Conservation (phyloP, 352 stramenopile species). For the Pythium biforme region DNA sequence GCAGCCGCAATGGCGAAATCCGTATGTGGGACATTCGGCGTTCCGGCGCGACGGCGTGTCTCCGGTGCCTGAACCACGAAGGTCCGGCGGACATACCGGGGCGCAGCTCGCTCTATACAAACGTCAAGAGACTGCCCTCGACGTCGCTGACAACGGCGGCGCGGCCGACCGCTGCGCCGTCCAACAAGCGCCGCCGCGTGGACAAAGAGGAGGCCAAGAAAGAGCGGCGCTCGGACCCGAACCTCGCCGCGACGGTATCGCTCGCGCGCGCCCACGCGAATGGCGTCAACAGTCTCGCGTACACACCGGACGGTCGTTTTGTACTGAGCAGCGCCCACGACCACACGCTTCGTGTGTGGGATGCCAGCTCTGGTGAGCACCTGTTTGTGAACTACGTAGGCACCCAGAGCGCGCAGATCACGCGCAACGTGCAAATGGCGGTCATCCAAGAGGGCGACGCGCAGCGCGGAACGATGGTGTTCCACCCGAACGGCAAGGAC, state of each 20-base stretch:
- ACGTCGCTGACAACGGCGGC: slow-evolving; percentile 32
- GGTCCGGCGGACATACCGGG: slow-evolving; percentile 44
- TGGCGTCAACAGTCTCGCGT: slow-evolving; percentile 59
- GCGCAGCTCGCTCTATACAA: slow-evolving; percentile 53
- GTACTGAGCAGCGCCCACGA: slow-evolving; percentile 62
- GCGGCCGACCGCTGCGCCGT: not conserved
- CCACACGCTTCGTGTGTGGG: slow-evolving; percentile 65
- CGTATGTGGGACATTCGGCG: slow-evolving; percentile 87
- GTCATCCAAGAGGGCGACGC: slow-evolving; percentile 57
- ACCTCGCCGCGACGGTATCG: slow-evolving; percentile 49
- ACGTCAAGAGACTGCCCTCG: slow-evolving; percentile 37
- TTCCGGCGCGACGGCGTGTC: slow-evolving; percentile 77
- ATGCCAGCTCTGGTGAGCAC: slow-evolving; percentile 52
- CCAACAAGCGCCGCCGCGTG: slow-evolving; percentile 19
- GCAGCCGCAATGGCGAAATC: slow-evolving; percentile 58
- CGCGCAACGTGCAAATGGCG: slow-evolving; percentile 53
- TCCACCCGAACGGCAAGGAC: slow-evolving; percentile 55
- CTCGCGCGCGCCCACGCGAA: slow-evolving; percentile 45
- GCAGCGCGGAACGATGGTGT: slow-evolving; percentile 50
- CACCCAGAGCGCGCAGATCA: slow-evolving; percentile 29
- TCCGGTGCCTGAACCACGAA: slow-evolving; percentile 80
- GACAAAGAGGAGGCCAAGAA: slow-evolving; percentile 14
- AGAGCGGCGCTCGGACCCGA: slow-evolving; percentile 51
- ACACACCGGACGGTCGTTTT: slow-evolving; percentile 63
- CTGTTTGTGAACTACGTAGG: slow-evolving; percentile 71